Evolutionary conservation across 2,329 filamentous ascomycete species (phyloP), one percentile per base, ranked within the genome.

Genomic region (Phoma sp.): DNA sequence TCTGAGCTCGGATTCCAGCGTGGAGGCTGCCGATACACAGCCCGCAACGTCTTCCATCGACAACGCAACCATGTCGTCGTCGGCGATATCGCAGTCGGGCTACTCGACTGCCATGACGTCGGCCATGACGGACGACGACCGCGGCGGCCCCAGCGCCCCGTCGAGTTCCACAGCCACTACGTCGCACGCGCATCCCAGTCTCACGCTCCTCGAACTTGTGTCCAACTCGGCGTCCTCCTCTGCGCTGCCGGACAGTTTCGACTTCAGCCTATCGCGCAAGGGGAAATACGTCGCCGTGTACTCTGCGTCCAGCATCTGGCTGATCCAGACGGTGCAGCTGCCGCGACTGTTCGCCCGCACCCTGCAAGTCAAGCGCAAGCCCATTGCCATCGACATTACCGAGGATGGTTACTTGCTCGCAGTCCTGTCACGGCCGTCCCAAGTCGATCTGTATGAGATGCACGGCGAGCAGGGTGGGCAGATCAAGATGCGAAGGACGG

Each of bases 401-500:
- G 91, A 96, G 65, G 86, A 94, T 73, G 91, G 88, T 15, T 85
- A 84, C 10, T 77, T 90, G 10, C 81, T 96, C 29, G 92, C 90
- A 1, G 90, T 96, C 6, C 79, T 95, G 43, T 92, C 91, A 24
- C 90, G 85, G 6, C 89, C 91, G 61, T 90, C 93, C 78, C 89
- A 93, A 72, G 88, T 96, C 57, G 91, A 96, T 66, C 76, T 96
- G n/a, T 96, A 96, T 73, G 85, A 90, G 64, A 81, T 96, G 22
- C 69, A 73, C 22, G 69, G 68, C 47, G 66, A 75, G 50, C 67
- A 68, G 21, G 64, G 70, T 24, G 78, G 80, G 3, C 74, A 81
- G 49, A 87, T 88, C 39, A 89, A 89, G 15, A 87, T 85, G 67
- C 84, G 90, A 59, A 84, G 89, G 68, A 89, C 89, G 29, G 83